Conservation (phyloP, 129 eudicot genomes). For the Calendula officinalis region DNA sequence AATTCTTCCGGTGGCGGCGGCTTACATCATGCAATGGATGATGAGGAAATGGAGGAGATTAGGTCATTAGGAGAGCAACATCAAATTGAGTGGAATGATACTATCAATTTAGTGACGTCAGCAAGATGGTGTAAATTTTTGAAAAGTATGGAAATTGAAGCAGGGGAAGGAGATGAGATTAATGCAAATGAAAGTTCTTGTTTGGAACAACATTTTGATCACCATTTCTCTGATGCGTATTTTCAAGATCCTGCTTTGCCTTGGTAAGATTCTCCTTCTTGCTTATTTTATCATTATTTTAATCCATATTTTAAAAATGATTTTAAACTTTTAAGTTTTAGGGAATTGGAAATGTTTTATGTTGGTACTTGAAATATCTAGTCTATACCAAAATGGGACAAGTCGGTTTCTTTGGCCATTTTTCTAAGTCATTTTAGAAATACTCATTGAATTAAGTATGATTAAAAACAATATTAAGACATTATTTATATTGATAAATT, state of each 20-base stretch:
- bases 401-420: too few species aligned
- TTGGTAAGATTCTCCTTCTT: conserved; percentile 43
- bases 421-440: not conserved
- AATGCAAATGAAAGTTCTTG: conserved; percentile 47
- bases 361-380: conserved; percentile 20
- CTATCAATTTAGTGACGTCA: conserved; percentile 61
- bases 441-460: not conserved
- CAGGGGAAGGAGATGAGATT: conserved; percentile 27
- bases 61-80: conserved; percentile 73
- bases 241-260: conserved; percentile 65
- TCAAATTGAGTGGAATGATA: conserved; percentile 86
- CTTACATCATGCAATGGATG: conserved; percentile 61
- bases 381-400: too few species aligned
- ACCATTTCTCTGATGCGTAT: conserved; percentile 39
- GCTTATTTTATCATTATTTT: conserved; percentile 12
- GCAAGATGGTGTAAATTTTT: conserved; percentile 79
- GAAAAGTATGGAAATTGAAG: conserved; percentile 34
- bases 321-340: not conserved
- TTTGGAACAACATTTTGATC: conserved; percentile 36
- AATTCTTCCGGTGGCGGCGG: conserved; percentile 11
- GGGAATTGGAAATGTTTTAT: conserved; percentile 37
- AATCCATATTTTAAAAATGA: not conserved
- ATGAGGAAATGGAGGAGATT: conserved; percentile 73
- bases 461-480: too few species aligned
- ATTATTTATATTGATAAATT: not conserved